Evolutionary conservation across 345 rosid genomes (phyloP).

Genomic region (Gossypium arboreum): DNA sequence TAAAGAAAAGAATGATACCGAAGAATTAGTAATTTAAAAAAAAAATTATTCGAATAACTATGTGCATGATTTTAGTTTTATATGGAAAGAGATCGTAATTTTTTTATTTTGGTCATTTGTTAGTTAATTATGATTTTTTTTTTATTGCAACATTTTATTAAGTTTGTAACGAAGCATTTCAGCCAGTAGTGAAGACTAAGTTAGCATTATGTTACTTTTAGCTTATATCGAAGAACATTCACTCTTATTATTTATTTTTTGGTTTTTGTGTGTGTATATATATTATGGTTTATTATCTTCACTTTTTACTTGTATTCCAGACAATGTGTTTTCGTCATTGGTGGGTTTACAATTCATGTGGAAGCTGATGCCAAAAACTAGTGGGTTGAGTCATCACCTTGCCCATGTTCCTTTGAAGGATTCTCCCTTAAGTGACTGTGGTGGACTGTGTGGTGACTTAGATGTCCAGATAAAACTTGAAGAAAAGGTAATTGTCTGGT

Average conservation of each 20-base stretch:
- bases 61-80: not conserved
- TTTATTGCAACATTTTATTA: not conserved
- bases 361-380: constrained; percentile 59
- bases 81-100: not conserved
- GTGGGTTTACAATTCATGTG: constrained; percentile 92
- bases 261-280: not conserved
- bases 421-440: constrained; percentile 89
- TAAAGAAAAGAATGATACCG: not conserved
- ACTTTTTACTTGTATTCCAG: constrained; percentile 39
- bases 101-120: not conserved
- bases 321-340: constrained; percentile 83
- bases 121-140: not conserved
- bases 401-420: constrained; percentile 87
- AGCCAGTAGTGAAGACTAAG: not conserved
- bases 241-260: not conserved
- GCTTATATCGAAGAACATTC: not conserved
- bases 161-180: not conserved
- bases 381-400: constrained; percentile 67
- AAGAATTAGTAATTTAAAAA: not conserved
- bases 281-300: not conserved
- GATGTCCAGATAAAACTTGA: constrained; percentile 76
- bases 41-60: not conserved
- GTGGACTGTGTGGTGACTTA: constrained; percentile 86
- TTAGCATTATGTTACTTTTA: not conserved
- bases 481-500: constrained; percentile 35